Base-by-base conservation (phyloP, 805 yeast genomes). In the Wickerhamiella sorbophila region DNA sequence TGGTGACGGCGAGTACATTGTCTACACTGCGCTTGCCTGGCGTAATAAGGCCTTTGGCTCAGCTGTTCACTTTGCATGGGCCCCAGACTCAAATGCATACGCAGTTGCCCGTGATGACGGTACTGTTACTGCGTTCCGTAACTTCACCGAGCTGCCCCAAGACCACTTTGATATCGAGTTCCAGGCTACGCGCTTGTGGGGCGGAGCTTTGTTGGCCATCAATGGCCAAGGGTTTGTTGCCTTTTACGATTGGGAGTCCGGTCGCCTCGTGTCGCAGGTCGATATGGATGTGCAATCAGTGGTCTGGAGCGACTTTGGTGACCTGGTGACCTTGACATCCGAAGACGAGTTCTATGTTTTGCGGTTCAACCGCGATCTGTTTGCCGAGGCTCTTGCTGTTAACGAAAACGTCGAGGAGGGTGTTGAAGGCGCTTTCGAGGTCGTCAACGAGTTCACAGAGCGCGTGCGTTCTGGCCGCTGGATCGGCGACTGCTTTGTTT, bases 1-100 rank as follows among this genome's bases (percentile, higher is more conserved):
- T 36, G 99, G 99, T 57, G 98, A 91, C 64, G 96, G 95, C 46
- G 99, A 91, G 63, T 88, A 85, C 60, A 84, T 88, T 53, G 79
- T 91, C 42, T 91, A 88, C 64, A 87, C 97, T 2, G 88, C 98
- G 1, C 72, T 91, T 54, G 97, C 97, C 1, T 91, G 98, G 98
- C 77, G 98, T 67, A 86, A 88, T 56, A 91, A 86, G 65, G 71
- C 86, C 39, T 91, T 82, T 61, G 97, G 97, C 48, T 71, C 74
- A 44, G 95, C 94, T 17, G 64, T 76, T 42, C 96, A 86, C 56
- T 85, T 93, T 59, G 94, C 76, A 34, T 91, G 99, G 99, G 86
- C 93, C 47, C 77, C 80, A 41, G 96, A 88, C 62, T 76, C 94
- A 2, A 83, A 81, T 56, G 70, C 77, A 48, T 91, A 74, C 63